phyloP scores from a whole-genome alignment of 176 grass and related monocot species.

The Carex kokanica region DNA sequence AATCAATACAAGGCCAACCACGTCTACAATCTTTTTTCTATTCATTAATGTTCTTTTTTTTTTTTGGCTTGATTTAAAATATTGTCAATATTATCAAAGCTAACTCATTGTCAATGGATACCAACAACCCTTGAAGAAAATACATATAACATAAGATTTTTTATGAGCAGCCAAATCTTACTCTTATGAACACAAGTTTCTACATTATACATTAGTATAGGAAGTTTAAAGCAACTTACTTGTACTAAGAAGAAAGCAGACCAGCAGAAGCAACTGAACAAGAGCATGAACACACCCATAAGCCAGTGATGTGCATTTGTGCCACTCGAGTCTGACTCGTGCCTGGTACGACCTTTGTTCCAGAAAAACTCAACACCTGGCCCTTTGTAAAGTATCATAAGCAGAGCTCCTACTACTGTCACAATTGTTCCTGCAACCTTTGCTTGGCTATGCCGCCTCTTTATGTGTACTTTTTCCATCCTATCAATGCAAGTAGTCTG shows the following conservation, averaged over 20 bases:
- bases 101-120: neutral
- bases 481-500: conserved; percentile 15
- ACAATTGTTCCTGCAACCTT: conserved; percentile 71
- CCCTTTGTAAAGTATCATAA: conserved; percentile 82
- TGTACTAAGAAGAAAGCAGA: conserved; percentile 83
- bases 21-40: neutral
- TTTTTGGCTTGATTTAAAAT: neutral
- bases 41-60: neutral
- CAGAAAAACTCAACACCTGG: conserved; percentile 53
- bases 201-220: neutral
- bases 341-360: conserved; percentile 32
- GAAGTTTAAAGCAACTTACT: conserved; percentile 31
- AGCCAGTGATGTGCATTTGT: conserved; percentile 58
- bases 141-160: neutral
- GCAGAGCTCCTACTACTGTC: conserved; percentile 58
- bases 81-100: neutral
- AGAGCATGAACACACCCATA: conserved; percentile 61
- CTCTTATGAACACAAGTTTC: neutral
- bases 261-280: conserved; percentile 86
- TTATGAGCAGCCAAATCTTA: neutral
- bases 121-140: conserved; percentile 4
- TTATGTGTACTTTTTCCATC: conserved; percentile 72
- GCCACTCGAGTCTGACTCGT: neutral
- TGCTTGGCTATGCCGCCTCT: conserved; percentile 51
- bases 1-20: neutral